Percentiles rank a stretch among this genome's conserved stretches.
phyloP scores from a whole-genome alignment of 2,329 filamentous ascomycete genomes.

The Mollisia scopiformis region DNA sequence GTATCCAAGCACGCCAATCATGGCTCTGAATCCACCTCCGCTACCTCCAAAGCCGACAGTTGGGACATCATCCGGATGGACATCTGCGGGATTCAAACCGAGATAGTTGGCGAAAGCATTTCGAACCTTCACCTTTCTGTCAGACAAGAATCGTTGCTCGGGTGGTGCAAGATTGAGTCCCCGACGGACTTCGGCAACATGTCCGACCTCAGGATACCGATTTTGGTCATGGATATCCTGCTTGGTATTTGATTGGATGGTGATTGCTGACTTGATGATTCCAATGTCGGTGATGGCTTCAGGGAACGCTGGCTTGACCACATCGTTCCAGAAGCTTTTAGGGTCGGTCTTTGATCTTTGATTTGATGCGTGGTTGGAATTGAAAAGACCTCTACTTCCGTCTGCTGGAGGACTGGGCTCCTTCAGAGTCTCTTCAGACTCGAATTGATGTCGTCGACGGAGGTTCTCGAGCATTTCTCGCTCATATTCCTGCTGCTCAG shows the following conservation, averaged over 20 bases:
- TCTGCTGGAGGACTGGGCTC: neutral
- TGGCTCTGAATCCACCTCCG: neutral
- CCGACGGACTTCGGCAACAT: conserved; percentile 33
- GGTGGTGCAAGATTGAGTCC: conserved; percentile 35
- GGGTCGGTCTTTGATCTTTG: neutral
- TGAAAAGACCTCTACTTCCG: neutral
- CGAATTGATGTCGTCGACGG: neutral
- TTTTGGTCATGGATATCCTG: neutral
- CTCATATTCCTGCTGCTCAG: neutral
- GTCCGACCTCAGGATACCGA: conserved; percentile 33
- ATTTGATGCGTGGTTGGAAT: neutral
- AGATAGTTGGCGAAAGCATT: neutral
- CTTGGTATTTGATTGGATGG: neutral
- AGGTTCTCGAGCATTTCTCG: neutral
- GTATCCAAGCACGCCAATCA: conserved; percentile 29
- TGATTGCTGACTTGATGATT: conserved; percentile 1
- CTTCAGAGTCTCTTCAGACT: neutral
- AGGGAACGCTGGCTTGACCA: neutral
- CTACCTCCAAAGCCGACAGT: conserved; percentile 2
- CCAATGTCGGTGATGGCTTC: conserved; percentile 1
- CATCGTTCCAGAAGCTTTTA: conserved; percentile 3
- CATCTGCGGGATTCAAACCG: neutral
- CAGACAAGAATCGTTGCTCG: conserved; percentile 30
- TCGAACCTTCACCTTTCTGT: neutral
- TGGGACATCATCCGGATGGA: conserved; percentile 2